Evolutionary conservation across 352 stramenopile genomes (phyloP), one percentile per base, ranked within the genome.

Genomic region (Phytophthora constricta): DNA sequence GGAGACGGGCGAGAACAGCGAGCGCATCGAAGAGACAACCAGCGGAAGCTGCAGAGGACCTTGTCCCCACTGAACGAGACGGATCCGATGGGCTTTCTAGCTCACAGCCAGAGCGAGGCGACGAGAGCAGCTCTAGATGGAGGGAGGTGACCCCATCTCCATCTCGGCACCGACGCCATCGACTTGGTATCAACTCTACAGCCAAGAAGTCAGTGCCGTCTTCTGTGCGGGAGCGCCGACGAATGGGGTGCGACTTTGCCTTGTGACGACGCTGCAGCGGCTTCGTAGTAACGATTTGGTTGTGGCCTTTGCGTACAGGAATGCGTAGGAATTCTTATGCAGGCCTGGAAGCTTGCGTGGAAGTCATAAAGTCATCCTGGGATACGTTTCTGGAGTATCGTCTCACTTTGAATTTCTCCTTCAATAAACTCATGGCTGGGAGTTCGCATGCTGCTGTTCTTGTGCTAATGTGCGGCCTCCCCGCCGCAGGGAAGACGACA

Each of bases 401-500:
- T 65, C 52, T 68, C 23, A 65, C 23, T 71, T 55, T 52, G 14
- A 13, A 41, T 53, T 62, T 63, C 14, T 13, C 46, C 17, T 42
- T 9, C 17, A 5, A 23, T 20, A 51, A 28, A 48, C 17, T 37
- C 27, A 73, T 75, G 70, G 42, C n/a, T 66, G 55, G 7, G 19
- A 73, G 28, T 11, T 55, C 25, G 17, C 39, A 41, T 60, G 42
- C 49, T 42, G 17, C 59, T 7, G 55, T 77, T 63, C 62, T 93
- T 46, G 58, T 92, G 46, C 59, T 91, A 14, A 57, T 92, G 8
- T 90, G 81, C 54, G 86, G 86, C 2, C 71, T 93, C 26, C 86
- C 86, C 13, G 86, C 78, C 16, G 82, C 86, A 19, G 82, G 86
- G 14, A 93, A 93, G 71, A 89, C 83, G 49, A 89, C 76, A 39